Evolutionary conservation across 225 moss, liverwort and hornwort genomes (phyloP).

Genomic region (Anthoceros angustus): DNA sequence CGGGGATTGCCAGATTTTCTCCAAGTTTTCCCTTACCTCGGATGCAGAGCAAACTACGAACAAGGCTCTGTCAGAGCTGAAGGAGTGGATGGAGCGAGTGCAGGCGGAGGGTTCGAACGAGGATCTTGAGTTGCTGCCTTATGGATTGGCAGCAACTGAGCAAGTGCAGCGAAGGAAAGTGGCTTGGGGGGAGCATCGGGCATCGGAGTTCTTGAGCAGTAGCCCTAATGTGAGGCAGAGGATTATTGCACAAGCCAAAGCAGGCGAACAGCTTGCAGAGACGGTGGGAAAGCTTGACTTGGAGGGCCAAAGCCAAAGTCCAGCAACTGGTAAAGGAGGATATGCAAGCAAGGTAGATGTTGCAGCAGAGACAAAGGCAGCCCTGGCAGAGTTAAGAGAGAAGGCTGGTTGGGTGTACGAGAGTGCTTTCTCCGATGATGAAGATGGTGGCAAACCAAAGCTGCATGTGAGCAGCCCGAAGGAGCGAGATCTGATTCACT

Average conservation of each 20-base stretch:
- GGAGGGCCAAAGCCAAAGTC: conserved; percentile 17
- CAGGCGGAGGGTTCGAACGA: conserved; percentile 45
- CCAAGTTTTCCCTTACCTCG: conserved; percentile 88
- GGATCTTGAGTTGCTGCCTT: conserved; percentile 66
- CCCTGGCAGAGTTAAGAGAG: conserved; percentile 77
- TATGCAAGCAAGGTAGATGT: conserved; percentile 26
- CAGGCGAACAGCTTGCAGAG: conserved; percentile 12
- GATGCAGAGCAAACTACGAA: conserved; percentile 56
- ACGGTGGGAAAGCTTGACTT: conserved; percentile 13
- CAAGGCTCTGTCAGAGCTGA: conserved; percentile 55
- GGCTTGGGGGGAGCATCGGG: conserved; percentile 72
- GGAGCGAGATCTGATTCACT: conserved; percentile 23
- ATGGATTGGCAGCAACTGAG: conserved; percentile 58
- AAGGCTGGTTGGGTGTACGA: conserved; percentile 91
- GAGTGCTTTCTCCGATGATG: conserved; percentile 68
- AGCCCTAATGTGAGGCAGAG: conserved; percentile 89
- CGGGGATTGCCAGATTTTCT: conserved; percentile 70
- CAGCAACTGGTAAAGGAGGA: conserved; percentile 15
- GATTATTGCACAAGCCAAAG: conserved; percentile 66
- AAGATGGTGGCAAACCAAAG: conserved; percentile 11
- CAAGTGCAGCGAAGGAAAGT: conserved; percentile 64
- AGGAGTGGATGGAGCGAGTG: conserved; percentile 33
- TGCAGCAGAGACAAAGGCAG: conserved; percentile 44
- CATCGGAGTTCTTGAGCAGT: conserved; percentile 64
- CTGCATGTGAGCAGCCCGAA: conserved; percentile 11